Base-by-base conservation (phyloP, 2,329 filamentous ascomycete genomes). In the Aspergillus versicolor region DNA sequence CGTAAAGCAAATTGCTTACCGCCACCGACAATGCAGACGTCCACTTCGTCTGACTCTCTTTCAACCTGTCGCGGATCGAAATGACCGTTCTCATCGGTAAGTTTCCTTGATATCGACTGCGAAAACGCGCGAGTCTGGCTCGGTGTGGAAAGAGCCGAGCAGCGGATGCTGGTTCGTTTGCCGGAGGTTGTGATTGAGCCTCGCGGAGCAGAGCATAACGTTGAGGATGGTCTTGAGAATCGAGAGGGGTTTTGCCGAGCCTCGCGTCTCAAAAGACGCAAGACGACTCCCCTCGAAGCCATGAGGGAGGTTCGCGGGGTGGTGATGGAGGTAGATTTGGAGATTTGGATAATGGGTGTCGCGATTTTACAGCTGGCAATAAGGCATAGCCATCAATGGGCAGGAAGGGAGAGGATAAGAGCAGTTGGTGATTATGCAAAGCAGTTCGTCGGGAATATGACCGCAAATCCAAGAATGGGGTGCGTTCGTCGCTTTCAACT, bases 11-110 rank as follows among this genome's bases (percentile, higher is more conserved):
- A 37, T 42, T 40, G 17, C 75, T 68, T 79, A 86, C 84, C 93
- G 74, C 91, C 94, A 69, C 94, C 94, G 53, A 99, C 86, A 69
- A 99, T 97, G 76, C 92, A 96, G 30, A 99, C 92, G 75, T 99
- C 94, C 30, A 99, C 94, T 77, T 94, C 80, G 69, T 99, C 94
- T 53, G 86, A 89, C 74, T 97, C 94, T 63, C 94, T 88, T 63
- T 97, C 93, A 57, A 92, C 81, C 54, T 81, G 74, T 21, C 72
- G 71, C 8, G 88, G 88, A 70, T 92, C 87, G 65, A 91, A 90
- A 55, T 78, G 69, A 37, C 85, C 84, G 56, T 84, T 79, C 24
- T 73, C 70, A 57, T 79, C 76, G 51, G 77, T 76, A 56, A 79
- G 70, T 52, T 68, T 68, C 43, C 73, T 72, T 49, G 67, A 69